Percentiles rank a stretch among this genome's conserved stretches.
phyloP scores from a whole-genome alignment of 202 grass and related monocot species.

The Musa balbisiana region DNA sequence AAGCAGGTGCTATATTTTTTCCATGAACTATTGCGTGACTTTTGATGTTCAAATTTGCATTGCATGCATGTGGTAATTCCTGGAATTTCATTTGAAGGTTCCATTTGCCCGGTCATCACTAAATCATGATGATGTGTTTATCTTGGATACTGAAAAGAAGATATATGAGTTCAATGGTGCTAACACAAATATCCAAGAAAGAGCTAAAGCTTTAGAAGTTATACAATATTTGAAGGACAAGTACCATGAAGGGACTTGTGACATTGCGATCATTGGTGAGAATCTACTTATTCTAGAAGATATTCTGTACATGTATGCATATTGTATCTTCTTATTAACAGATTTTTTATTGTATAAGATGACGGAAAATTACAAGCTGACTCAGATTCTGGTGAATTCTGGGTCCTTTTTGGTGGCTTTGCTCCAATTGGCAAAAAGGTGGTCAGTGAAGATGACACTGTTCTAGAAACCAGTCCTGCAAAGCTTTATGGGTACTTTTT shows the following conservation, averaged over 20 bases:
- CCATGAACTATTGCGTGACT: not conserved
- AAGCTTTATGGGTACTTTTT: conserved; percentile 72
- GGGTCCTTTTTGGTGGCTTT: conserved; percentile 89
- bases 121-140: conserved; percentile 98
- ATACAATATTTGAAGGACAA: conserved; percentile 90
- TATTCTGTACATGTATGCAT: not conserved
- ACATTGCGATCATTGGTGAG: conserved; percentile 88
- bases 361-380: conserved; percentile 90
- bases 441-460: conserved; percentile 74
- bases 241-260: conserved; percentile 70
- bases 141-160: conserved; percentile 80
- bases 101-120: conserved; percentile 81
- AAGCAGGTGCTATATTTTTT: conserved; percentile 51
- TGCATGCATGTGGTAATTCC: conserved; percentile 10
- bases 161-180: conserved; percentile 95
- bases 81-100: conserved; percentile 45
- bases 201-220: conserved; percentile 88
- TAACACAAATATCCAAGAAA: conserved; percentile 98
- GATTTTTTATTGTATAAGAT: conserved; percentile 37
- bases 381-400: conserved; percentile 90
- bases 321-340: not conserved
- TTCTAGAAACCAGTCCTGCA: conserved; percentile 72
- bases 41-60: conserved; percentile 14
- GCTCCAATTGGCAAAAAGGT: conserved; percentile 84
- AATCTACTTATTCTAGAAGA: not conserved